Percentiles rank a stretch among this genome's conserved stretches.
These are phyloP conservation scores for Perilla frutescens DNA, from an alignment of 257 asterid species.

Conservation along the genomic window DNA sequence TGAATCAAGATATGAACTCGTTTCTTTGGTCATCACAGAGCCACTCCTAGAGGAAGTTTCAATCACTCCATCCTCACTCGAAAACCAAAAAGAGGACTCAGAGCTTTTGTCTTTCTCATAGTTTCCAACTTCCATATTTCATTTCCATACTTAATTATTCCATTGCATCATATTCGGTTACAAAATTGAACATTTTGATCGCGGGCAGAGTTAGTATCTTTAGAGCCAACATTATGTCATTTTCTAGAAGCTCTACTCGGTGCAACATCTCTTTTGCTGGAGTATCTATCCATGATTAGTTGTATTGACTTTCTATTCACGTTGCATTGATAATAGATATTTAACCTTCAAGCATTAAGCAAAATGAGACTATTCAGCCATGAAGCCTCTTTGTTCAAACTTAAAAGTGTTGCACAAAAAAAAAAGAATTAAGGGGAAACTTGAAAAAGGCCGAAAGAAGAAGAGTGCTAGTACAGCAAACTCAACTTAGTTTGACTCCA, in stretches of 20 bases:
- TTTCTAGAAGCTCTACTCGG: slow-evolving; percentile 49
- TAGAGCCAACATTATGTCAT: slow-evolving; percentile 41
- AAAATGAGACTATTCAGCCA: not conserved
- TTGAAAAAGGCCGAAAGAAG: no score
- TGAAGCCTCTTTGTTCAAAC: not conserved
- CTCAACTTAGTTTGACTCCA: no score
- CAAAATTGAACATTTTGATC: slow-evolving; percentile 64
- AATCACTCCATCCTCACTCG: slow-evolving; percentile 46
- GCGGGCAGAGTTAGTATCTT: slow-evolving; percentile 39
- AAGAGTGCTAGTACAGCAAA: no score
- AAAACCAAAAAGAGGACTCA: slow-evolving; percentile 45
- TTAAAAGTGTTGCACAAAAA: not conserved
- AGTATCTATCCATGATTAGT: slow-evolving; percentile 52
- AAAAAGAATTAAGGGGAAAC: no score
- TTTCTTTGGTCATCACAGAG: slow-evolving; percentile 35
- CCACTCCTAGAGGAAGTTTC: slow-evolving; percentile 49
- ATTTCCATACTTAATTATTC: slow-evolving; percentile 57
- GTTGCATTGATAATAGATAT: slow-evolving; percentile 26
- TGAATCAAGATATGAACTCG: slow-evolving; percentile 40
- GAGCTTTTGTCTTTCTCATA: slow-evolving; percentile 54
- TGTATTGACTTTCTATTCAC: slow-evolving; percentile 30
- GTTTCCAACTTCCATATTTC: slow-evolving; percentile 38
- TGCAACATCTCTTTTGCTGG: slow-evolving; percentile 49
- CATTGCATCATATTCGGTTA: slow-evolving; percentile 81
- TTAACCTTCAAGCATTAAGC: slow-evolving; percentile 13